Conservation (phyloP, 2,329 filamentous ascomycete species). For the Aureobasidium sp. region DNA sequence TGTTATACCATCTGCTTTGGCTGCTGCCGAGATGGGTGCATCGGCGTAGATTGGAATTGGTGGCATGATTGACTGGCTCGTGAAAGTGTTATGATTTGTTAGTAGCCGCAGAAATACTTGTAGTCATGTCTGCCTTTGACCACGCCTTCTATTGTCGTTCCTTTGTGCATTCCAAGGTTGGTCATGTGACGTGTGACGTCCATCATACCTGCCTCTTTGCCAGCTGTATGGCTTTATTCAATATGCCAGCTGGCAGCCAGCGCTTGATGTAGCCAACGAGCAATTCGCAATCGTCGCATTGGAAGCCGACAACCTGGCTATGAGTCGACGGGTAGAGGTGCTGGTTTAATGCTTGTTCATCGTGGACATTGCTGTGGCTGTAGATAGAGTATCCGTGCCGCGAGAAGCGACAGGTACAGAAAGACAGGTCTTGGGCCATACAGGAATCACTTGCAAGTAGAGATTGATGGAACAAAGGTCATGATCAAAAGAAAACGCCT, state of each 20-base stretch:
- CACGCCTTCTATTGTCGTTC: conserved; percentile 8
- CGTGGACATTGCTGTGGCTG: too few relatives aligned
- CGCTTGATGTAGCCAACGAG: neutral
- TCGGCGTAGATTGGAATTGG: conserved; percentile 42
- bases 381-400: neutral
- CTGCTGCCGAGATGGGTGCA: conserved; percentile 34
- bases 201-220: neutral
- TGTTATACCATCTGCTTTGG: conserved; percentile 32
- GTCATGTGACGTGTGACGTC: conserved; percentile 4
- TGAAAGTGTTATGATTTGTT: neutral
- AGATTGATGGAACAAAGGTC: neutral
- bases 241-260: neutral
- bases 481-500: conserved; percentile 17
- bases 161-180: conserved; percentile 1
- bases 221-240: neutral
- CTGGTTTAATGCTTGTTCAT: neutral
- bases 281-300: neutral
- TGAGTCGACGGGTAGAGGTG: neutral
- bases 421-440: neutral
- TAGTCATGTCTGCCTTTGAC: neutral
- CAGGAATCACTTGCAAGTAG: neutral
- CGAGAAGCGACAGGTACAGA: neutral
- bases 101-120: neutral
- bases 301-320: neutral
- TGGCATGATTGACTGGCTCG: conserved; percentile 31